Base-by-base conservation (phyloP, 192 early-diverging fungal species). In the Jimgerdemannia lactiflua region DNA sequence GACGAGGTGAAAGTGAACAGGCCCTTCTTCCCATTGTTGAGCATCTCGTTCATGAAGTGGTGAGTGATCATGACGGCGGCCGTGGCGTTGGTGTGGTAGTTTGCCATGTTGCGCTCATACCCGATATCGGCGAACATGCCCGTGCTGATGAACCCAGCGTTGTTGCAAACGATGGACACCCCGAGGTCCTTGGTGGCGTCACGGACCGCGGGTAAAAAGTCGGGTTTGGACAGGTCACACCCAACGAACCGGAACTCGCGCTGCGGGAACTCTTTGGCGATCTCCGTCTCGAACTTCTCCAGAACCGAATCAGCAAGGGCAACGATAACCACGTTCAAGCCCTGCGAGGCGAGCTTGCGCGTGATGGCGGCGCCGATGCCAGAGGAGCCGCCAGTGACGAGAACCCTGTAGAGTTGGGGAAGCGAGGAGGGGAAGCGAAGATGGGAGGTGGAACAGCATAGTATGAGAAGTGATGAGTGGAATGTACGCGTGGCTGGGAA, bases 131-230 rank as follows among this genome's bases (percentile, higher is more conserved):
- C 70, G 76, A 90, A 90, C 43, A 85, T 70, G 40, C 88, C 88
- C 19, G 86, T 78, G 20, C 80, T 77, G 75, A 90, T 88, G 77
- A 83, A 90, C 29, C 89, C 88, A 54, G 89, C 89, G 69, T 90
- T 90, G 77, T 89, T 90, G 75, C 89, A 90, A 64, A 90, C 44
- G 10, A 90, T 81, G 72, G 82, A 78, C n/a, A 89, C 77, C 74
- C 82, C 81, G 71, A 88, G 77, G 49, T 82, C 84, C 10, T 79
- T 42, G 10, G 86, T 89, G 39, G 76, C 63, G 67, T 86, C 75
- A 39, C 74, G 75, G 41, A 90, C 65, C 39, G 64, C 43, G 19
- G 73, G 65, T 83, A 90, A 77, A 76, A 83, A 89, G n/a, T 82
- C 76, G 4, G 78, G 66, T 4, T 79, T 78, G n/a, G 80, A 78